Percentiles rank a stretch among this genome's conserved stretches.
Conservation (phyloP, 257 asterid genomes). For the Penstemon davidsonii region DNA sequence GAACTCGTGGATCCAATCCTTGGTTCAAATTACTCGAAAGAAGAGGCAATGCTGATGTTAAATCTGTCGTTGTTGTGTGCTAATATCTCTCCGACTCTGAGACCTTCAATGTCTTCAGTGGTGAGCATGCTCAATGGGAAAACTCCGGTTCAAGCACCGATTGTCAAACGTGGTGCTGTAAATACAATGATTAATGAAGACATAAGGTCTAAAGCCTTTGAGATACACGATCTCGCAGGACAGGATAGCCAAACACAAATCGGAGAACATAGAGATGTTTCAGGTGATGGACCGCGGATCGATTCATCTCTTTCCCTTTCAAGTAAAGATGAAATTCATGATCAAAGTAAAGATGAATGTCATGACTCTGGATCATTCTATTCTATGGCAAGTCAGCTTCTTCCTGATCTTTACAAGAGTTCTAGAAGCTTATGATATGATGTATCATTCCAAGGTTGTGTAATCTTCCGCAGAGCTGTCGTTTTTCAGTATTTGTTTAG, state of each 20-base stretch:
- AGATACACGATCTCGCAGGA: constrained; percentile 65
- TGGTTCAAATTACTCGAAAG: constrained; percentile 48
- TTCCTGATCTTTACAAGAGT: too few relatives aligned
- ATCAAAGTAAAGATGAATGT: constrained; percentile 41
- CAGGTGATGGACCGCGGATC: constrained; percentile 71
- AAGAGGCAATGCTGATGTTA: constrained; percentile 68
- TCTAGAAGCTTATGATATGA: too few relatives aligned
- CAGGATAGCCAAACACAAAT: constrained; percentile 57
- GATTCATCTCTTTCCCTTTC: constrained; percentile 54
- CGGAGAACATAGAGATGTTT: constrained; percentile 46
- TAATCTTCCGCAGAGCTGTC: too few relatives aligned
- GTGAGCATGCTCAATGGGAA: constrained; percentile 91
- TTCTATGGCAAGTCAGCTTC: too few relatives aligned
- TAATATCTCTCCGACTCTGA: constrained; percentile 71
- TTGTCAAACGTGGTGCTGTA: constrained; percentile 45
- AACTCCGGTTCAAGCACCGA: constrained; percentile 70
- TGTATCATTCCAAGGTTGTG: too few relatives aligned
- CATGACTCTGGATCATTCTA: constrained; percentile 33
- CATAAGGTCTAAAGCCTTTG: constrained; percentile 62
- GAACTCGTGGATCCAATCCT: constrained; percentile 82
- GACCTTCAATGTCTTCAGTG: constrained; percentile 83
- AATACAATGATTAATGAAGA: constrained; percentile 35
- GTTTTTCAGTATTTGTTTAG: too few relatives aligned
- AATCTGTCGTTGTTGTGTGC: constrained; percentile 65
- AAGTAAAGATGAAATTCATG: too few relatives aligned